A percentile compares a stretch with the other conserved stretches of the same genome.
Evolutionary conservation across 2,329 filamentous ascomycete species (phyloP).

Genomic region (Colletotrichum tropicicola): DNA sequence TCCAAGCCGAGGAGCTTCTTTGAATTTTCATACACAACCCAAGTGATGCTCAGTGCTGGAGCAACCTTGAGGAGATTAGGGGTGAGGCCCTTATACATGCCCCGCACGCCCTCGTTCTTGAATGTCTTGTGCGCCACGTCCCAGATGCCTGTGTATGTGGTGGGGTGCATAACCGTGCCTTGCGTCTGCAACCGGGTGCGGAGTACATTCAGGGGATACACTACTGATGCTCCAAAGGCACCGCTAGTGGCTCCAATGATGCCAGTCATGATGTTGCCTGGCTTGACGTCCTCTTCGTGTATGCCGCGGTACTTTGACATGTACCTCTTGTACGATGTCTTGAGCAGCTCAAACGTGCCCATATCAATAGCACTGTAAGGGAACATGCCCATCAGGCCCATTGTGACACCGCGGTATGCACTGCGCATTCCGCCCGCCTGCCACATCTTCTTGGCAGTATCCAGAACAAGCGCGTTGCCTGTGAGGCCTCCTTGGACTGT

Average conservation of each 20-base stretch:
- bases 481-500: slow-evolving; percentile 86
- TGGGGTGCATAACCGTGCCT: slow-evolving; percentile 89
- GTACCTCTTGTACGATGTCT: slow-evolving; percentile 74
- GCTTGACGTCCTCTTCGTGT: slow-evolving; percentile 84
- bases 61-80: slow-evolving; percentile 97
- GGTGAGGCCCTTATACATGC: slow-evolving; percentile 93
- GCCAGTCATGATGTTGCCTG: slow-evolving; percentile 85
- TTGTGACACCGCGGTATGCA: slow-evolving; percentile 91
- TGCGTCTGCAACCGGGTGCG: slow-evolving; percentile 93
- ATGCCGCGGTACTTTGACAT: slow-evolving; percentile 75
- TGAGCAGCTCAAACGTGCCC: slow-evolving; percentile 93
- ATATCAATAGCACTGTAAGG: slow-evolving; percentile 98
- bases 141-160: slow-evolving; percentile 89
- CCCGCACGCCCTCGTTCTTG: slow-evolving; percentile 81
- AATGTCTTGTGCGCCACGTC: slow-evolving; percentile 89
- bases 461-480: slow-evolving; percentile 83
- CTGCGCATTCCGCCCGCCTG: slow-evolving; percentile 75
- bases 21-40: slow-evolving; percentile 91
- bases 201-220: slow-evolving; percentile 94
- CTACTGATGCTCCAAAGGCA: slow-evolving; percentile 89
- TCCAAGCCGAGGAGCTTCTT: slow-evolving; percentile 74
- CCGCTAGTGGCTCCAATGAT: slow-evolving; percentile 91
- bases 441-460: slow-evolving; percentile 90
- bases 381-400: slow-evolving; percentile 96
- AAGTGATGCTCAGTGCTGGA: slow-evolving; percentile 93